A percentile compares a stretch with the other conserved stretches of the same genome.
Conservation (phyloP, 192 early-diverging fungal species). For the Piromyces sp. region DNA sequence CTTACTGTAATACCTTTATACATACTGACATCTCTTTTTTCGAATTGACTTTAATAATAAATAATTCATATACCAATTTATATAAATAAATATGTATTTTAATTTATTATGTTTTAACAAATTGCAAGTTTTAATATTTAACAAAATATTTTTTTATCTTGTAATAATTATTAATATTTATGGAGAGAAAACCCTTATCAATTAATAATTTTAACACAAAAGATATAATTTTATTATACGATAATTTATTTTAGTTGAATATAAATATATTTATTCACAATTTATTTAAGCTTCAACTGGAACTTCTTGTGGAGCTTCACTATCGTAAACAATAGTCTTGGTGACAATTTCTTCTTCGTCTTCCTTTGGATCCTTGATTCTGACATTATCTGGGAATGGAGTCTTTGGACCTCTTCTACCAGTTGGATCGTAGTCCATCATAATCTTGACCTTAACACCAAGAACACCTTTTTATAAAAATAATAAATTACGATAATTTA, state of each 20-base stretch:
- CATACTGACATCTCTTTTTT: too few relatives aligned
- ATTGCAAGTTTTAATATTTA: too few relatives aligned
- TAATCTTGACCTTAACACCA: constrained; percentile 99
- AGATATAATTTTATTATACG: neutral
- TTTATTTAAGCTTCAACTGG: neutral
- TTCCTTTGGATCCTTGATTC: constrained; percentile 28
- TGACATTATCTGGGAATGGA: constrained; percentile 87
- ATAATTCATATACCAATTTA: too few relatives aligned
- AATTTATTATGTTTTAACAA: too few relatives aligned
- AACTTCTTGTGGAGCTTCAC: neutral
- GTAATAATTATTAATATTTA: too few relatives aligned
- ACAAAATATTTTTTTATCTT: too few relatives aligned
- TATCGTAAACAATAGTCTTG: neutral
- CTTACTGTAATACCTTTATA: too few relatives aligned
- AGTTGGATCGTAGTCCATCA: constrained; percentile 62
- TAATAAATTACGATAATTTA: too few relatives aligned
- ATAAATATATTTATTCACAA: neutral
- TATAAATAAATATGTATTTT: too few relatives aligned
- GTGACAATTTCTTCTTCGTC: neutral
- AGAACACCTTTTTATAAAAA: constrained; percentile 55
- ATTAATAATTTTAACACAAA: neutral
- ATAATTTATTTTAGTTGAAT: neutral
- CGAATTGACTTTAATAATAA: too few relatives aligned
- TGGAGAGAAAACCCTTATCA: neutral
- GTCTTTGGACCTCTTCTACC: constrained; percentile 88